Percentiles rank a stretch among this genome's conserved stretches.
Conservation (phyloP, 306 rosid genomes). For the Mucuna pruriens region DNA sequence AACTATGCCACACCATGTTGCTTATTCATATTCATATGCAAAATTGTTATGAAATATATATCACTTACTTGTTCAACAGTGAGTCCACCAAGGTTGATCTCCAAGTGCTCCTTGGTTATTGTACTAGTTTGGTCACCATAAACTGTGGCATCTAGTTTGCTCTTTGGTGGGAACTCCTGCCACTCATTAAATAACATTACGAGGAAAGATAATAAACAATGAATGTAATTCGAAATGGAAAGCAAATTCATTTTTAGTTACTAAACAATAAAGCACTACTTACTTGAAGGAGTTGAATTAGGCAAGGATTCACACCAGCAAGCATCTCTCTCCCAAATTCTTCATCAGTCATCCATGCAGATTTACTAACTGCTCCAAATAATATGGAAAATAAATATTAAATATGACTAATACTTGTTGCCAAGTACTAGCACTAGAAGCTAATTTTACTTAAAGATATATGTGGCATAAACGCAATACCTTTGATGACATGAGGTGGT, state of each 20-base stretch:
- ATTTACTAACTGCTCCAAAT: slow-evolving; percentile 46
- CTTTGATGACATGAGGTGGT: slow-evolving; percentile 60
- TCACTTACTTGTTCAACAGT: slow-evolving; percentile 32
- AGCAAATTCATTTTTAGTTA: neutral
- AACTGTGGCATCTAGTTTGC: slow-evolving; percentile 54
- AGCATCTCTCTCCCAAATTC: slow-evolving; percentile 73
- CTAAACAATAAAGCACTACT: neutral
- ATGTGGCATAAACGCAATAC: neutral
- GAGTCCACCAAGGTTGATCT: slow-evolving; percentile 50
- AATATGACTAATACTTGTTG: neutral
- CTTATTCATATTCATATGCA: neutral
- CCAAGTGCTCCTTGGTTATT: slow-evolving; percentile 52
- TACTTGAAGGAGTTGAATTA: slow-evolving; percentile 48
- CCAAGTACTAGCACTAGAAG: neutral
- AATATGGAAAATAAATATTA: neutral
- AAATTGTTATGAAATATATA: neutral
- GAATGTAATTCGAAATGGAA: neutral
- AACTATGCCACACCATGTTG: neutral
- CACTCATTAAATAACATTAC: slow-evolving; percentile 9
- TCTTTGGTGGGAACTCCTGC: slow-evolving; percentile 70
- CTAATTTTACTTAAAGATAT: neutral
- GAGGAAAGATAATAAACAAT: neutral
- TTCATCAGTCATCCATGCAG: slow-evolving; percentile 74
- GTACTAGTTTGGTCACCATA: slow-evolving; percentile 67
- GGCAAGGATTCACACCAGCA: slow-evolving; percentile 65